Conservation (phyloP, 2,329 filamentous ascomycete species). For the Colletotrichum ledebouriae region DNA sequence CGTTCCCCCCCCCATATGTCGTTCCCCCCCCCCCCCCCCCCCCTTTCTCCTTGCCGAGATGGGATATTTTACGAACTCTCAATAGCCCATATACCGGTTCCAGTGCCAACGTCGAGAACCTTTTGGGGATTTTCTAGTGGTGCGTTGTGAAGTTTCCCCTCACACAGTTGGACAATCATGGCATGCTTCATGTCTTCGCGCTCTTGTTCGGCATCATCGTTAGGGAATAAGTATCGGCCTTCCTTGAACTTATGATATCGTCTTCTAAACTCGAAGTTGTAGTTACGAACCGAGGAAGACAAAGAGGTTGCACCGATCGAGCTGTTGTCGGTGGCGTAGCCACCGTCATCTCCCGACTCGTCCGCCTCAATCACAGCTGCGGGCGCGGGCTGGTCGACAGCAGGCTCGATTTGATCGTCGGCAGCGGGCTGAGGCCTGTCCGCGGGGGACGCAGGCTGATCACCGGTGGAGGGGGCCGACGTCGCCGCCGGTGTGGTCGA, state of each 20-base stretch:
- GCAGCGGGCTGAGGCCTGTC: too few relatives aligned
- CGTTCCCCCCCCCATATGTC: too few relatives aligned
- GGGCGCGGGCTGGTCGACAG: too few relatives aligned
- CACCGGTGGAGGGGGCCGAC: too few relatives aligned
- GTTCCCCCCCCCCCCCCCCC: too few relatives aligned
- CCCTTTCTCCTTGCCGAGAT: too few relatives aligned
- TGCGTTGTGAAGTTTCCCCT: slow-evolving; percentile 53
- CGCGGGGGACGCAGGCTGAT: too few relatives aligned
- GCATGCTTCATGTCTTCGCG: slow-evolving; percentile 69
- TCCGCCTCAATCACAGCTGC: too few relatives aligned
- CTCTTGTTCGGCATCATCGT: slow-evolving; percentile 62
- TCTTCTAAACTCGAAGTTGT: slow-evolving; percentile 55
- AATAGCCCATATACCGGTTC: slow-evolving; percentile 71
- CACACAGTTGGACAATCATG: slow-evolving; percentile 51
- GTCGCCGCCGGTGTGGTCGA: too few relatives aligned
- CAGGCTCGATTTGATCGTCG: too few relatives aligned
- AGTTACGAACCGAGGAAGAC: slow-evolving; percentile 50
- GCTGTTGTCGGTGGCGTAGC: slow-evolving; percentile 39
- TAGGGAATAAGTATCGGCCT: slow-evolving; percentile 49
- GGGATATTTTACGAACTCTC: slow-evolving; percentile 55
- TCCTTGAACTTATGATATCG: slow-evolving; percentile 54
- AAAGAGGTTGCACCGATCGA: slow-evolving; percentile 46
- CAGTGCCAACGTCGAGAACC: slow-evolving; percentile 69
- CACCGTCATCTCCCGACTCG: too few relatives aligned
- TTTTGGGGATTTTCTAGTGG: slow-evolving; percentile 56